Base-by-base conservation (phyloP, 2,329 filamentous ascomycete genomes). In the Alternaria alternata region DNA sequence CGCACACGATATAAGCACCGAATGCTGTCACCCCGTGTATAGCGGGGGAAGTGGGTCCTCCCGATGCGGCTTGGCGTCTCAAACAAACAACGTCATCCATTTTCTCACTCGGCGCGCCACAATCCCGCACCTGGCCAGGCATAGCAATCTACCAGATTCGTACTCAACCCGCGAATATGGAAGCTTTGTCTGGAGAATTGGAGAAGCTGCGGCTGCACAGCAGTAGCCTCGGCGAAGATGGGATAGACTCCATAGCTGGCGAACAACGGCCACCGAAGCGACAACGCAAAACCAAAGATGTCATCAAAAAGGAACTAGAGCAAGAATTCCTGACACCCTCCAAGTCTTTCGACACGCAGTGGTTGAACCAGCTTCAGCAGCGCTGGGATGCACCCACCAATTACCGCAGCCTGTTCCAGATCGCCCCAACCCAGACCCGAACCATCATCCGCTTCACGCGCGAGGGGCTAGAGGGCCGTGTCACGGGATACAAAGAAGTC, bases 371-470 rank as follows among this genome's bases (percentile, higher is more conserved):
- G 56, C 81, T 98, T 43, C 95, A 99, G 80, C 92, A 94, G 84
- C 83, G 89, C 76, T 99, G 94, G 95, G 92, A 97, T 64, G 85
- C 88, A 57, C 87, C 92, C 4, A 86, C 89, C 38, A 90, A 97
- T 71, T 91, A 94, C 75, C 87, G 88, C n/a, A 89, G 93, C 57
- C 86, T 98, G 18, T 97, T 96, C 79, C 88, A 90, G 64, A 86
- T 98, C 55, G 93, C 93, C 1, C 92, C 93, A 4, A 96, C 94
- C 0, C 95, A 98, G 80, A 94, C 93, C 16, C 88, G 95, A 59
- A 98, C 94, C n/a, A 90, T 97, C 68, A 97, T 93, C 28, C 89
- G 95, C 30, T 99, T 99, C 78, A 91, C 89, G 44, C 87, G 95
- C 56, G 93, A 97, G 79, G 95, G 95, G 6, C 85, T 98, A 14